phyloP scores from a whole-genome alignment of 305 asterid species.

The Fraxinus baroniana region DNA sequence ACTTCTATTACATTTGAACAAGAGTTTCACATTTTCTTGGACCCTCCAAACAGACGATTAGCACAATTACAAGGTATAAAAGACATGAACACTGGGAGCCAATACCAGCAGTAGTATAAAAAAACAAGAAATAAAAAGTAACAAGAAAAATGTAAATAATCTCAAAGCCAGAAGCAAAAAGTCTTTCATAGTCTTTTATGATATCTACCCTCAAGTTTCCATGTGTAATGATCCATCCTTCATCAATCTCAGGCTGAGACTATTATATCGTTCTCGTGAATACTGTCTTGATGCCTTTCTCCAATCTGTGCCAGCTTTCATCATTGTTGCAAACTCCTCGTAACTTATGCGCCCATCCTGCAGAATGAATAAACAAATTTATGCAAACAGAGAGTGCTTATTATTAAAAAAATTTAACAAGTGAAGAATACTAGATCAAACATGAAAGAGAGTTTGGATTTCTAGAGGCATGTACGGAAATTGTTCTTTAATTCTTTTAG shows the following conservation, averaged over 20 bases:
- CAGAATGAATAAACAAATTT: slow-evolving; percentile 5
- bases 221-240: slow-evolving; percentile 54
- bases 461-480: background rate
- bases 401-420: background rate
- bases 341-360: slow-evolving; percentile 86
- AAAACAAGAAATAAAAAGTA: background rate
- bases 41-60: background rate
- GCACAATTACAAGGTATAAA: background rate
- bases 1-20: background rate
- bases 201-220: slow-evolving; percentile 33
- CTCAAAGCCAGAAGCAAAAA: slow-evolving; percentile 6
- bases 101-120: slow-evolving; percentile 8
- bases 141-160: background rate
- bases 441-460: background rate
- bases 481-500: background rate
- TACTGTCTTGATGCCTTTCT: slow-evolving; percentile 84
- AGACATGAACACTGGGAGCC: slow-evolving; percentile 14
- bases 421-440: background rate
- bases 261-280: slow-evolving; percentile 74
- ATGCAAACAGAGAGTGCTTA: background rate
- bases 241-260: slow-evolving; percentile 61
- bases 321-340: slow-evolving; percentile 62
- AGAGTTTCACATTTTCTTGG: background rate
- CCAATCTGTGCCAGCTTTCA: slow-evolving; percentile 86
- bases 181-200: background rate